These are phyloP conservation scores for Kazachstania sp. DNA, from an alignment of 1,139 yeast genomes.

Conservation along the genomic window DNA sequence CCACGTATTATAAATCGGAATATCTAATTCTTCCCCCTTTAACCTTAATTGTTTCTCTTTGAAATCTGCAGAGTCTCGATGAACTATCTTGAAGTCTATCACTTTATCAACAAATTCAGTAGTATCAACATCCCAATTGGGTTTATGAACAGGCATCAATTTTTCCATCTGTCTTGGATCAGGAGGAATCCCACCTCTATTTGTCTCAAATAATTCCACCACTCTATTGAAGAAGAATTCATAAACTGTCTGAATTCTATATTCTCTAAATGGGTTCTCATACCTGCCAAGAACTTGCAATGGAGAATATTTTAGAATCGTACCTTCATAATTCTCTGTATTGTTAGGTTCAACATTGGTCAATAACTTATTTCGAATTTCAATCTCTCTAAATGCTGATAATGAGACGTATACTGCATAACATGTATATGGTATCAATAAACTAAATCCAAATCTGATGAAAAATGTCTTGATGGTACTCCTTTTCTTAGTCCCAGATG, in stretches of 20 bases:
- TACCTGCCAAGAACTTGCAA: conserved; percentile 66
- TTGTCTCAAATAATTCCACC: conserved; percentile 59
- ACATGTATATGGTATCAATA: conserved; percentile 55
- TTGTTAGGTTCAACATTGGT: conserved; percentile 19
- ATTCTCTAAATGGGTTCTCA: conserved; percentile 88
- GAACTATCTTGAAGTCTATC: conserved; percentile 14
- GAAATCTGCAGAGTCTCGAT: conserved; percentile 2
- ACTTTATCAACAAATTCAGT: background rate
- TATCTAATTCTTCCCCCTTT: conserved; percentile 5
- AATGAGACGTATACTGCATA: conserved; percentile 57
- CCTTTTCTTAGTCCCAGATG: background rate
- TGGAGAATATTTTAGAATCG: conserved; percentile 34
- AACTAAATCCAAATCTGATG: conserved; percentile 12
- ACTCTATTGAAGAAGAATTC: conserved; percentile 71
- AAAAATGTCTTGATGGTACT: conserved; percentile 11
- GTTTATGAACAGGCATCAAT: conserved; percentile 49
- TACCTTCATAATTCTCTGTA: conserved; percentile 23
- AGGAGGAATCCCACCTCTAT: conserved; percentile 60
- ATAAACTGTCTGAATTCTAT: conserved; percentile 79
- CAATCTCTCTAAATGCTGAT: conserved; percentile 49
- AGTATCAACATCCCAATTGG: conserved; percentile 30
- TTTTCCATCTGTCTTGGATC: conserved; percentile 41
- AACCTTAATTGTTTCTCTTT: background rate
- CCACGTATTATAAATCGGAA: conserved; percentile 56
- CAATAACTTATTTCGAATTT: conserved; percentile 37